Evolutionary conservation across 2,329 filamentous ascomycete species (phyloP), one percentile per base, ranked within the genome.

Genomic region (Claviceps africana): DNA sequence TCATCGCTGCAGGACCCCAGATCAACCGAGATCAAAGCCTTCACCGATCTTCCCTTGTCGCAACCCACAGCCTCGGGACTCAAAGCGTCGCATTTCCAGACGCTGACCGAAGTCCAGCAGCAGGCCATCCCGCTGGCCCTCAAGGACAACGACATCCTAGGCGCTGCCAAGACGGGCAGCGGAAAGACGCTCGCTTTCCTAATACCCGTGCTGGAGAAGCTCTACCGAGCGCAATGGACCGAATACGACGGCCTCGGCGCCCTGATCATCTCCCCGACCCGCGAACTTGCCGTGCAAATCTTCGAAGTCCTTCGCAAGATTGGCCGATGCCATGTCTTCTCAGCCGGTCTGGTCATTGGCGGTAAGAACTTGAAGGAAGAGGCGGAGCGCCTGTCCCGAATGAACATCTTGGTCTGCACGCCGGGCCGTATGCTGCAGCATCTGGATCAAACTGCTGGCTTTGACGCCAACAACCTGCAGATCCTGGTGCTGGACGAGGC

Each of bases 391-490:
- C 65, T 98, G 55, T 80, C 81, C 3, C 81, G 88, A 57, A 97
- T 98, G 91, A 98, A 97, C 65, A 97, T 98, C 47, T 71, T 98
- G 28, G 88, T 98, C 10, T 95, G 90, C 62, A 98, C 93, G 1
- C 93, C 93, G 0, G 93, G 93, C 1, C 81, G 93, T 37, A 95
- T 98, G 77, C 71, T 97, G 59, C 93, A 98, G 68, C 93, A 98
- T 67, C 74, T 98, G 62, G 91, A 95, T 62, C 90, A 96, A 72
- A 97, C 91, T 0, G 87, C 88, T 0, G 82, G 85, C 19, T 86
- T 98, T 63, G 88, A 91, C 57, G 86, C 91, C 56, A 85, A 93
- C 65, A 93, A 95, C 64, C 67, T 98, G 57, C 88, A 95, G 70
- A 86, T 98, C 65, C 72, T 98, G 49, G 90, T 98, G 0, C 74